Conservation (phyloP, 495 filamentous ascomycete genomes). For the Neurospora sp. region DNA sequence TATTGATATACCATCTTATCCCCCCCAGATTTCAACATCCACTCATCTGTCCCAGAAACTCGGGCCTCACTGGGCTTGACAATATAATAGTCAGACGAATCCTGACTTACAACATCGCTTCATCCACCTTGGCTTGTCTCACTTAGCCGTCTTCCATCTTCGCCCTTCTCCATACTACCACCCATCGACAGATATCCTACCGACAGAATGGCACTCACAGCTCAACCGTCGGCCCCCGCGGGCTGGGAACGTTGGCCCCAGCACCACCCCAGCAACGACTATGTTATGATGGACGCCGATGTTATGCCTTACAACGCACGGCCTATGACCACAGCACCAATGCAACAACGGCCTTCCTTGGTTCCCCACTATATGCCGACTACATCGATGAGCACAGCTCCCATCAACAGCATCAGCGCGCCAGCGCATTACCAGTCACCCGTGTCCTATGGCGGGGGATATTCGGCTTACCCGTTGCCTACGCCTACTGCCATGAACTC, state of each 20-base stretch:
- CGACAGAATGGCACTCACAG: constrained; percentile 30
- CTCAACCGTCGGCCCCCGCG: constrained; percentile 18
- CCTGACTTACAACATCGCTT: neutral
- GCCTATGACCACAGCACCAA: constrained; percentile 13
- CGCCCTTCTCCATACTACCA: neutral
- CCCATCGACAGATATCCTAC: neutral
- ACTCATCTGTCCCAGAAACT: constrained; percentile 1
- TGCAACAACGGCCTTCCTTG: constrained; percentile 18
- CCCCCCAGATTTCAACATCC: constrained; percentile 3
- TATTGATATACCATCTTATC: constrained; percentile 16
- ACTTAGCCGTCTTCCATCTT: neutral
- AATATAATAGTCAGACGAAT: neutral
- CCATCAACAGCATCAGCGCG: constrained; percentile 25
- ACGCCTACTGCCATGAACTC: constrained; percentile 10
- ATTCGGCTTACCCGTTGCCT: constrained; percentile 24
- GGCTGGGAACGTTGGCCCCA: constrained; percentile 35
- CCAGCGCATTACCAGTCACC: constrained; percentile 21
- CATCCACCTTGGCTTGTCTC: neutral
- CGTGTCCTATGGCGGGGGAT: constrained; percentile 20
- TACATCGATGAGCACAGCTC: constrained; percentile 22
- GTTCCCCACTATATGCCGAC: constrained; percentile 24
- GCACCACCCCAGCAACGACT: constrained; percentile 22
- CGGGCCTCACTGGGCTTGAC: neutral
- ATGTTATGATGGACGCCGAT: constrained; percentile 26
- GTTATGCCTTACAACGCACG: constrained; percentile 27